These are phyloP conservation scores for Aspergillus ustus DNA, from an alignment of 2,329 filamentous ascomycete species.

Conservation along the genomic window DNA sequence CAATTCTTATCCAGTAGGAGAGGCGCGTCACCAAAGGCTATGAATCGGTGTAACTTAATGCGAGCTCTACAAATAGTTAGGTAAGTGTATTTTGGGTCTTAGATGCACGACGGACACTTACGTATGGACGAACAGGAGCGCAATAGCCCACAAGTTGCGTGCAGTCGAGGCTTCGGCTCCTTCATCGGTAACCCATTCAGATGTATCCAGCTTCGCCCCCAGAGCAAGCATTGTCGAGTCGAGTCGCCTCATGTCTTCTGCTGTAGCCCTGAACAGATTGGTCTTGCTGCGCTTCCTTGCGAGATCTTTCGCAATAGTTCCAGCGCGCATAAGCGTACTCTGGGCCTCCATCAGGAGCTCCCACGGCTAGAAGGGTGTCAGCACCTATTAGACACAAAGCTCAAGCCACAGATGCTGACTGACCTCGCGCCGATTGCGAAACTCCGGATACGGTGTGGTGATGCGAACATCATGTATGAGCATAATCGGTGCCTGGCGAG, in stretches of 20 bases:
- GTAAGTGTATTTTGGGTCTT: no score
- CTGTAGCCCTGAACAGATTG: background rate
- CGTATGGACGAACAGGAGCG: background rate
- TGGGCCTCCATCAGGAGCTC: background rate
- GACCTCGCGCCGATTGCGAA: background rate
- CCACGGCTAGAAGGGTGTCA: background rate
- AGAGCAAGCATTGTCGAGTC: background rate
- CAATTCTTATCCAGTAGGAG: slow-evolving; percentile 31
- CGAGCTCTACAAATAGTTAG: background rate
- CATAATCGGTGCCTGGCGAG: background rate
- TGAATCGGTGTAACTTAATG: background rate
- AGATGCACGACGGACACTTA: background rate
- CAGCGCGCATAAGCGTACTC: background rate
- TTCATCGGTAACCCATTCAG: slow-evolving; percentile 19
- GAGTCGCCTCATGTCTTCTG: background rate
- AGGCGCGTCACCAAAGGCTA: slow-evolving; percentile 1
- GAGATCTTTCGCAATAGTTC: background rate
- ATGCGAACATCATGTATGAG: background rate
- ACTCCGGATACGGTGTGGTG: background rate
- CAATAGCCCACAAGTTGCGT: slow-evolving; percentile 15
- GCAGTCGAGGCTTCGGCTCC: slow-evolving; percentile 23
- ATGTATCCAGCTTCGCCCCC: background rate
- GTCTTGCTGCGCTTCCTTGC: background rate
- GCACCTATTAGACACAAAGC: no score
- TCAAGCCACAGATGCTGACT: background rate